phyloP scores from a whole-genome alignment of 169 alveolate genomes.

The Cryptosporidium sp. region DNA sequence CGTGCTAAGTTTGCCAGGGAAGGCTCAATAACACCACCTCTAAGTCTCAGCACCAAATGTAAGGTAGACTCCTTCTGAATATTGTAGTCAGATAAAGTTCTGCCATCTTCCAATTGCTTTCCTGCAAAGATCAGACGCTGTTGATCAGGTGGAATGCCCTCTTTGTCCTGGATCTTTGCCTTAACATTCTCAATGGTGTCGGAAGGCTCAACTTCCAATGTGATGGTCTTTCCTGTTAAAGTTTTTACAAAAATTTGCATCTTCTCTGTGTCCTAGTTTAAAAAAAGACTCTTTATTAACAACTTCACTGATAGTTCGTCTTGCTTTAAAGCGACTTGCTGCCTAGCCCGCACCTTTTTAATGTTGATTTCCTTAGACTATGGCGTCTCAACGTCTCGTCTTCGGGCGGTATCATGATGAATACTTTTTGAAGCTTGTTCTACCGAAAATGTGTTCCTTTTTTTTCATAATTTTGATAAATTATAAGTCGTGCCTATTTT shows the following conservation, averaged over 20 bases:
- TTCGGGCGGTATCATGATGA: conserved; percentile 15
- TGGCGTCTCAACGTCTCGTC: conserved; percentile 75
- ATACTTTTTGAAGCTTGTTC: neutral
- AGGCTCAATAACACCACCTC: conserved; percentile 99
- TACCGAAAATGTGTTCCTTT: neutral
- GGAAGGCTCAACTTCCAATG: conserved; percentile 95
- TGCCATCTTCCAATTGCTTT: conserved; percentile 98
- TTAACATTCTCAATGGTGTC: conserved; percentile 97
- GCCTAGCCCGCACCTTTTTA: neutral
- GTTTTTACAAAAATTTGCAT: conserved; percentile 97
- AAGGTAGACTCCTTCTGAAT: conserved; percentile 98
- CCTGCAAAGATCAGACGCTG: conserved; percentile 99
- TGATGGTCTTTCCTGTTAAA: conserved; percentile 95
- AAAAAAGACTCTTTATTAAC: neutral
- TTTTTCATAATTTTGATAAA: neutral
- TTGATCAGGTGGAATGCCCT: conserved; percentile 99
- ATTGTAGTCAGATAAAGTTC: conserved; percentile 98
- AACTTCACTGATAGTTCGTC: conserved; percentile 1
- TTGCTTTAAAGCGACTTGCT: neutral
- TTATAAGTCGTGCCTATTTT: neutral
- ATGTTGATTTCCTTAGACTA: neutral
- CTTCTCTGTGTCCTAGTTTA: neutral
- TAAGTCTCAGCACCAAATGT: conserved; percentile 96
- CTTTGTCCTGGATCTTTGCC: conserved; percentile 97
- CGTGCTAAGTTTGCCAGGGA: conserved; percentile 98